Conservation (phyloP, 768 basidiomycete genomes). For the Pulveroboletus sp. region DNA sequence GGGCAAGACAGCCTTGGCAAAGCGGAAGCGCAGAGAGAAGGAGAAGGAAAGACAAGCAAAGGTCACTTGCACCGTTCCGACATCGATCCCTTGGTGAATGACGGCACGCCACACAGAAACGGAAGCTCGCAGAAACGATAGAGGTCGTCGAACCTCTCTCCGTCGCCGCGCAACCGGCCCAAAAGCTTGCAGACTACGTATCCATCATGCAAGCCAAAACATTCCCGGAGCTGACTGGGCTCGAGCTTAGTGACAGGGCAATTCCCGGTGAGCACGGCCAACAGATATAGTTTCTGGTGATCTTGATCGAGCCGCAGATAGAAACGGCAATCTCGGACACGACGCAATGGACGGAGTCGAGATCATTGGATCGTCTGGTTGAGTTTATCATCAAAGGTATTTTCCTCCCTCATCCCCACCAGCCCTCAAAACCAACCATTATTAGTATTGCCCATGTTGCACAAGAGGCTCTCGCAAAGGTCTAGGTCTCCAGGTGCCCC, state of each 20-base stretch:
- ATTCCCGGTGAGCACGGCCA: conserved; percentile 64
- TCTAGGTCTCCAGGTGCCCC: conserved; percentile 82
- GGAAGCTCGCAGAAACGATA: conserved; percentile 50
- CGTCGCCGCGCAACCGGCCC: conserved; percentile 54
- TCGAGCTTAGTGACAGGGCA: conserved; percentile 77
- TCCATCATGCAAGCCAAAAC: conserved; percentile 63
- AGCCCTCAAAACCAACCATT: not conserved
- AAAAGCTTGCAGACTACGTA: conserved; percentile 59
- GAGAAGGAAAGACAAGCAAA: conserved; percentile 73
- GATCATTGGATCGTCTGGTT: conserved; percentile 66
- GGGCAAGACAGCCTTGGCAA: conserved; percentile 33
- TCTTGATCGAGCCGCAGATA: conserved; percentile 54
- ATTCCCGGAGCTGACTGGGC: conserved; percentile 60
- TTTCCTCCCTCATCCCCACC: conserved; percentile 8
- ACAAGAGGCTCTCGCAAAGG: conserved; percentile 65
- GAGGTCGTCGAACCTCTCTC: conserved; percentile 39
- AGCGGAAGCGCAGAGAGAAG: conserved; percentile 72
- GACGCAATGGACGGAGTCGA: conserved; percentile 62
- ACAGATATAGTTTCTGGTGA: conserved; percentile 17
- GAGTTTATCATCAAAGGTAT: conserved; percentile 75
- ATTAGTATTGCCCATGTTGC: conserved; percentile 63
- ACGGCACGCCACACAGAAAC: conserved; percentile 44
- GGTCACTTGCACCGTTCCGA: conserved; percentile 35
- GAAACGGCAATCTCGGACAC: conserved; percentile 75
- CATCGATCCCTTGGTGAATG: conserved; percentile 1